Base-by-base conservation (phyloP, 148 eudicot genomes). In the Spergularia bocconei region DNA sequence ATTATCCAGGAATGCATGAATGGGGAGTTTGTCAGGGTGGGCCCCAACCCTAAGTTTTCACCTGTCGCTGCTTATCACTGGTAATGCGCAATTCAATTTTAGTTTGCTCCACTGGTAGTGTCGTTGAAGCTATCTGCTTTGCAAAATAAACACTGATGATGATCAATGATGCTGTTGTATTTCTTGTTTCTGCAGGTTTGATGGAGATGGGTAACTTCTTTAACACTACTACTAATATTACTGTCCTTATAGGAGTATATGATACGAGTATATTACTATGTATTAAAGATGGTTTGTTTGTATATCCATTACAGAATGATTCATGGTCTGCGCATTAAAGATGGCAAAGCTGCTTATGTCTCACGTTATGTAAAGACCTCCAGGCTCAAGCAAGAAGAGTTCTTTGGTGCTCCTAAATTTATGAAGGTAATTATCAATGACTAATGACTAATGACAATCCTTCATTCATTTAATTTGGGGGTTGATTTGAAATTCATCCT, bases 41-140 rank as follows among this genome's bases (percentile, higher is more conserved):
- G 99, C 56, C 98, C 99, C 20, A 95, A 95, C 75, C 89, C 98
- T 11, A 95, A 92, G 87, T 87, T 87, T 70, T 56, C 90, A 75
- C 98, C 98, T 50, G 89, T 92, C 58, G 99, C 99, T 72, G 99
- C 94, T 61, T 92, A 95, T 78, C 99, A 95, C 85, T 92, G 96
- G 99, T 95, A 85, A 13, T 48, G 76, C 33, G 36, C 36, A 29
- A 23, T 29, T 29, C 36, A 29, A 29, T 29, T 29, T 29, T 29
- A 29, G 25, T 23, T 23, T 23, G 25, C 36, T 29, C 1, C 2
- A 29, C 36, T 29, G 2, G 36, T 29, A 2, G 36, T 29, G 36
- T 29, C 19, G 60, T 57, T 57, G 60, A 57, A 57, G 21, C 36
- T 29, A 29, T 29, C 36, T 29, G 36, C 36, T 29, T 29, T 29